Conservation (phyloP, 148 eudicot species). For the Rhododendron griersonianum region DNA sequence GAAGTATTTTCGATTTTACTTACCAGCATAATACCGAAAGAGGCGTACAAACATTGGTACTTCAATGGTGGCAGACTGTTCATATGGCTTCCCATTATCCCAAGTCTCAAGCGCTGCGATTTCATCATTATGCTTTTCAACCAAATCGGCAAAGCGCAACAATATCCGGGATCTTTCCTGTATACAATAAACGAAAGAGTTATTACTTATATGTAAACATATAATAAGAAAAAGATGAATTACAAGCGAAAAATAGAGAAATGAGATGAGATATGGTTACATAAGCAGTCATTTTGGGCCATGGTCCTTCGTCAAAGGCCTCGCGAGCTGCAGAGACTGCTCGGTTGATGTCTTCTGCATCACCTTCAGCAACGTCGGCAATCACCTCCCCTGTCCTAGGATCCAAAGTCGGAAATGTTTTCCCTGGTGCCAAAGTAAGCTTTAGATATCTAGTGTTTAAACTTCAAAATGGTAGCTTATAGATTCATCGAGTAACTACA, state of each 20-base stretch:
- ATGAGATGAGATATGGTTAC: conserved; percentile 20
- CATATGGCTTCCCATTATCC: conserved; percentile 62
- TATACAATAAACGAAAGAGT: neutral
- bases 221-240: neutral
- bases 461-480: neutral
- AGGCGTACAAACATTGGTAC: conserved; percentile 54
- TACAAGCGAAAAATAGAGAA: neutral
- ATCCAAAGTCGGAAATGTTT: conserved; percentile 49
- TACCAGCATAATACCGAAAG: conserved; percentile 60
- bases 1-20: neutral
- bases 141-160: conserved; percentile 53
- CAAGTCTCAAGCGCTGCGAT: conserved; percentile 62
- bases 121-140: conserved; percentile 55
- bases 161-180: conserved; percentile 52
- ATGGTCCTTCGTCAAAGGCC: conserved; percentile 73
- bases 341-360: conserved; percentile 55
- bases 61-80: conserved; percentile 48
- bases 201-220: neutral
- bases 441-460: neutral
- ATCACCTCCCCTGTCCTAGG: conserved; percentile 63
- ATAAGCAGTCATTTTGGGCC: conserved; percentile 77
- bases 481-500: neutral
- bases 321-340: conserved; percentile 69
- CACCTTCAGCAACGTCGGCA: conserved; percentile 58
- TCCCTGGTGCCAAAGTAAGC: conserved; percentile 33